Evolutionary conservation across 768 basidiomycete species (phyloP).

Genomic region (Mrakia frigida): DNA sequence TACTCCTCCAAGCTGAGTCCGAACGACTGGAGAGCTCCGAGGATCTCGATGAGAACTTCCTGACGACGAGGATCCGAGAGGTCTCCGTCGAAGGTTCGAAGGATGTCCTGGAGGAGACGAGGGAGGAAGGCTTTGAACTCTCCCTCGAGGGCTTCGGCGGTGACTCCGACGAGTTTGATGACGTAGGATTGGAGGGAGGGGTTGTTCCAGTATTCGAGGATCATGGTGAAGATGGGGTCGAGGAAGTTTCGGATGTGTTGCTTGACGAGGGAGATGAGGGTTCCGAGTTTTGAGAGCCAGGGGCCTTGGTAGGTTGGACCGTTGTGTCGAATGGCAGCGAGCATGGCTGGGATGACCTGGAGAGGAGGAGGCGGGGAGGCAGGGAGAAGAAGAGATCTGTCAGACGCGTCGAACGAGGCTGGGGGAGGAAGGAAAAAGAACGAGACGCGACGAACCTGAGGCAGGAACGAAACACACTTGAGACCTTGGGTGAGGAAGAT

Average conservation of each 20-base stretch:
- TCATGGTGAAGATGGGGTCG: slow-evolving; percentile 72
- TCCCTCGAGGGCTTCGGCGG: slow-evolving; percentile 88
- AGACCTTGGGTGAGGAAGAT: slow-evolving; percentile 98
- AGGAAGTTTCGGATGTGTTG: slow-evolving; percentile 93
- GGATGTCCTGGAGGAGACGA: slow-evolving; percentile 75
- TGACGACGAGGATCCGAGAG: slow-evolving; percentile 73
- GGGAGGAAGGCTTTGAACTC: slow-evolving; percentile 97
- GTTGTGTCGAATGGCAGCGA: slow-evolving; percentile 69
- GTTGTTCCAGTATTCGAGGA: slow-evolving; percentile 85
- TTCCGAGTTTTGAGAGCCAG: slow-evolving; percentile 89
- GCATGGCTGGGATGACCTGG: slow-evolving; percentile 86
- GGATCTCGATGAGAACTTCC: slow-evolving; percentile 65
- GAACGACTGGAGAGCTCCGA: slow-evolving; percentile 91
- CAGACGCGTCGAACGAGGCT: background rate
- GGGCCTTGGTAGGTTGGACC: slow-evolving; percentile 82
- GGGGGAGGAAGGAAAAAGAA: background rate
- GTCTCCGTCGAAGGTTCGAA: slow-evolving; percentile 89
- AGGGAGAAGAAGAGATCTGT: background rate
- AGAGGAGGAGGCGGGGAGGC: background rate
- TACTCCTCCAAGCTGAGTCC: slow-evolving; percentile 97
- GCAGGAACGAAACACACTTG: slow-evolving; percentile 90
- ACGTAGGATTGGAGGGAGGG: slow-evolving; percentile 78
- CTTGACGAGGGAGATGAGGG: slow-evolving; percentile 91
- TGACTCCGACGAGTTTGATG: slow-evolving; percentile 83
- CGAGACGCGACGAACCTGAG: slow-evolving; percentile 60